phyloP scores from a whole-genome alignment of 2,329 filamentous ascomycete genomes.

The Ramularia collo-cygni region DNA sequence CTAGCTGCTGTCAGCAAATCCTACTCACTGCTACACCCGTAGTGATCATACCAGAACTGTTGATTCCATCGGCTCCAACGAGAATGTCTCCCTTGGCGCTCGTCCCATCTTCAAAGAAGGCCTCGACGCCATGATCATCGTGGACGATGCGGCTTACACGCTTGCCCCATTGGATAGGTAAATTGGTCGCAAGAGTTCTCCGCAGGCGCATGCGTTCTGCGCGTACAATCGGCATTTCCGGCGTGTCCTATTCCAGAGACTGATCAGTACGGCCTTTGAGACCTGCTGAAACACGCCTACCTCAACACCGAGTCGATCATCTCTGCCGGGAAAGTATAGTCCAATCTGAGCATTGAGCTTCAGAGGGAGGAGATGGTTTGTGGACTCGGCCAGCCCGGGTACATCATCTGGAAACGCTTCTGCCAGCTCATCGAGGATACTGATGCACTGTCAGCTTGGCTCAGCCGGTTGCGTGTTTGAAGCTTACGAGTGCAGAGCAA shows the following conservation, averaged over 20 bases:
- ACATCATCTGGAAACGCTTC: background rate
- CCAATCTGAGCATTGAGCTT: background rate
- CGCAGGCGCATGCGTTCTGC: background rate
- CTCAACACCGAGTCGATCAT: background rate
- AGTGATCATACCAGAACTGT: background rate
- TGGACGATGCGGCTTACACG: background rate
- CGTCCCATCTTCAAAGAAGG: background rate
- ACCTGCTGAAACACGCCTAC: background rate
- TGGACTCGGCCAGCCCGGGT: background rate
- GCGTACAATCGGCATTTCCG: background rate
- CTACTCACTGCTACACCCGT: background rate
- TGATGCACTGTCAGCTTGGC: background rate
- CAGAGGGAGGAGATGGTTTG: background rate
- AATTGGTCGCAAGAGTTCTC: background rate
- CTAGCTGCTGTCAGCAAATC: background rate
- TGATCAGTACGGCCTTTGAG: background rate
- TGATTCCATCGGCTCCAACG: background rate
- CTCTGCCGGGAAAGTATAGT: background rate
- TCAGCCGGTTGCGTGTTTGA: no score
- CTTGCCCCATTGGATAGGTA: slow-evolving; percentile 1
- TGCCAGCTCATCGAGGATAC: background rate
- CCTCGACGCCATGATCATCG: background rate
- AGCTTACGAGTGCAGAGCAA: no score
- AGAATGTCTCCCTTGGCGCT: background rate
- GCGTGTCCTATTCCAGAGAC: background rate